Base-by-base conservation (phyloP, 2,329 filamentous ascomycete genomes). In the Balansia obtecta region DNA sequence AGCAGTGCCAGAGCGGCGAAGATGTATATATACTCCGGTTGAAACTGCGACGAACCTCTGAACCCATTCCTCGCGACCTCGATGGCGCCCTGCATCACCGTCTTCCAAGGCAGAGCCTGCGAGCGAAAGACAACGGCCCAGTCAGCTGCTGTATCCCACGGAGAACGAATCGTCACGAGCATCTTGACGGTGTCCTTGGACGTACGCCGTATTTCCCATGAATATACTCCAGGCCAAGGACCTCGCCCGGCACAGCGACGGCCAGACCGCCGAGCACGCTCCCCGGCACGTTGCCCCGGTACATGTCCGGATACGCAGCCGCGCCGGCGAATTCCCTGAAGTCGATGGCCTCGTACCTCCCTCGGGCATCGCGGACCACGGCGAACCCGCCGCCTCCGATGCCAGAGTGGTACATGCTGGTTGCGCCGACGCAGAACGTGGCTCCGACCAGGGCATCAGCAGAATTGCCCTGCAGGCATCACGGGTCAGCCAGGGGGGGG, bases 381-480 rank as follows among this genome's bases (percentile, higher is more conserved):
- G 89, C 86, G 68, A 97, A 97, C 2, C 91, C 91, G 40, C 91
- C 91, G 7, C 91, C 91, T 18, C 87, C 90, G 52, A 96, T 85
- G 15, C 91, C 90, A 40, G 78, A 79, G 63, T 90, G 86, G 58
- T 88, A 86, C 80, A 86, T 86, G 50, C 77, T 83, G 43, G 86
- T 75, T 7, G 86, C 83, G 6, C 86, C 86, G 38, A 89, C 77
- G 55, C 86, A 91, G 47, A 90, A 76, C 8, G 81, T 80, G 0
- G 85, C 86, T 32, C 81, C 85, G 18, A 90, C 81, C 54, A 88
- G 67, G 45, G 86, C 83, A 67, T 91, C 86, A 1, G 83, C 85
- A 12, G 86, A 86, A 66, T 87, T 88, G 7, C 86, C 86, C 73
- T 79, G 48, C 27, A 27, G 3, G 12, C n/a, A 20, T 42, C 47